phyloP scores from a whole-genome alignment of 78 protist genomes.

The Dictyostelium citrinum region DNA sequence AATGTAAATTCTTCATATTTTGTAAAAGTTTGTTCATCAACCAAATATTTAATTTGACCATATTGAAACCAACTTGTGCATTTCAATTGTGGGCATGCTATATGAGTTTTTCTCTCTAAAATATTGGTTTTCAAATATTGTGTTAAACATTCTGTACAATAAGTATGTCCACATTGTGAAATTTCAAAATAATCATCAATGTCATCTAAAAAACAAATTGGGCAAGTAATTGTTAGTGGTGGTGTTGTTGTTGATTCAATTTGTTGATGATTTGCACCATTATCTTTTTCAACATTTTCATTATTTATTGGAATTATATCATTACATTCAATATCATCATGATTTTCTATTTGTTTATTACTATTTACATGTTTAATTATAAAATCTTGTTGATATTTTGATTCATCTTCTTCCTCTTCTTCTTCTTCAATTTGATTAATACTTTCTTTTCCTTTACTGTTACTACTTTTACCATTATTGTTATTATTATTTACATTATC shows the following conservation, averaged over 20 bases:
- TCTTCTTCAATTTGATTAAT: background rate
- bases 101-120: background rate
- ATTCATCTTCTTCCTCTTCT: background rate
- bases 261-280: background rate
- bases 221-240: background rate
- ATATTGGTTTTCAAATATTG: conserved; percentile 3
- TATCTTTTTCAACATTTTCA: background rate
- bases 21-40: background rate
- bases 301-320: background rate
- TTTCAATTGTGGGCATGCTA: conserved; percentile 11
- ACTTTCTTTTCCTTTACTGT: background rate
- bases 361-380: background rate
- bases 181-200: background rate
- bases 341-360: background rate
- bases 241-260: background rate
- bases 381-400: conserved; percentile 14
- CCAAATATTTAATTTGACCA: conserved; percentile 9
- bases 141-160: conserved; percentile 14
- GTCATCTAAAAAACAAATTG: conserved; percentile 20
- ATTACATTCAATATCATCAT: background rate
- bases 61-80: conserved; percentile 3
- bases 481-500: conserved; percentile 1
- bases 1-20: conserved; percentile 33
- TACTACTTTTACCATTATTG: background rate
- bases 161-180: conserved; percentile 28